Evolutionary conservation across 257 asterid species (phyloP), one percentile per base, ranked within the genome.

Genomic region (Capsicum chinense): DNA sequence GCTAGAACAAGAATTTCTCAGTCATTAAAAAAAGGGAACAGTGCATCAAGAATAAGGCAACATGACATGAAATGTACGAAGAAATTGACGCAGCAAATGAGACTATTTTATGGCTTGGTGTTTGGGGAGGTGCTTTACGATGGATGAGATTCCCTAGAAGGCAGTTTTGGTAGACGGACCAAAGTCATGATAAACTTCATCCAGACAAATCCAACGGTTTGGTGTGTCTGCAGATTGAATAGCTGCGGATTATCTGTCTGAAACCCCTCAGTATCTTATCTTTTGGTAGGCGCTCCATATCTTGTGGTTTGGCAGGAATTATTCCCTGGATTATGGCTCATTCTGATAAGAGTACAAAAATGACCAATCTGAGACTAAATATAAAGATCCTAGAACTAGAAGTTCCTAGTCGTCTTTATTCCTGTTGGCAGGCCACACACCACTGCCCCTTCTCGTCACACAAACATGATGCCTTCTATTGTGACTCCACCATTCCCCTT

Each of bases 101-200:
- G n/a, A 47, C 58, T n/a, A 73, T 47, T 19, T 73, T 47, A 9
- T 71, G 57, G 57, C 5, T 71, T 71, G 39, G 79, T 12, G 6
- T 48, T 71, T 44, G 58, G 11, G 35, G 17, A 73, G 80, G 42
- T 73, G 39, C 42, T 73, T 73, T 39, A 73, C 19, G 80, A 48
- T 48, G 80, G 80, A 73, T 73, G 80, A 73, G 57, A 47, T 11
- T 73, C 59, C 6, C n/a, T 48, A 73, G 12, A 73, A 52, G 42
- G 37, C 9, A 1, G 6, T 47, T 47, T 73, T 19, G 59, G 12
- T 19, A 48, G 59, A 73, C 0, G 4, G 80, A 73, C 19, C 80
- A 73, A 48, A 73, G 59, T 73, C 59, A 39, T 26, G 8, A 68
- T 68, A 68, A 68, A 68, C 39, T 42, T 68, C 39, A 68, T 47